Percentiles rank a stretch among this genome's conserved stretches.
Conservation (phyloP, 345 rosid genomes). For the Tarenaya hassleriana region DNA sequence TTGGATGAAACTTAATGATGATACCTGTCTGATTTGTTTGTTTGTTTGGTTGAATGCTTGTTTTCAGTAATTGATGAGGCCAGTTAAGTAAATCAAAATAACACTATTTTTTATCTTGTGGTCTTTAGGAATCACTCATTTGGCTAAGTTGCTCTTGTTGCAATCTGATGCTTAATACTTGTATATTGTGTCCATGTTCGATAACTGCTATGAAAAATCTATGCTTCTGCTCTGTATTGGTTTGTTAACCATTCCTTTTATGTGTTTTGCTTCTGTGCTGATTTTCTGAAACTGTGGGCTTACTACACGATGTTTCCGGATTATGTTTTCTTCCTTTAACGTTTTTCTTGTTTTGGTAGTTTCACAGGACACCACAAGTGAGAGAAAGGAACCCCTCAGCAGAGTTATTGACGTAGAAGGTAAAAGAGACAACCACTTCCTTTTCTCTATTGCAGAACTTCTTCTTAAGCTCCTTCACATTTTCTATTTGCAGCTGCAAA, state of each 20-base stretch:
- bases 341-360: slow-evolving; percentile 7
- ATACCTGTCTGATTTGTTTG: no score
- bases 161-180: no score
- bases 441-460: not conserved
- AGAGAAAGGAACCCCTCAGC: slow-evolving; percentile 6
- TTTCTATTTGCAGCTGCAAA: slow-evolving; percentile 2
- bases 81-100: no score
- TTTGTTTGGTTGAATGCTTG: no score
- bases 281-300: not conserved
- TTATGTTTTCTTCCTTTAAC: not conserved
- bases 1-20: no score
- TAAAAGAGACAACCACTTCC: slow-evolving; percentile 7
- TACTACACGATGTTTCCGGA: not conserved
- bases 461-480: not conserved
- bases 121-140: no score
- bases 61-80: no score
- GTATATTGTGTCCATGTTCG: no score
- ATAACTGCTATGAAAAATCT: no score
- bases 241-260: not conserved
- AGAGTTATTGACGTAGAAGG: slow-evolving; percentile 22
- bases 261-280: not conserved
- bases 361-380: not conserved
- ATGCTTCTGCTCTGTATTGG: not conserved
- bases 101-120: no score
- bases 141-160: no score